Evolutionary conservation across 202 grass and related monocot genomes (phyloP).

Genomic region (Brachypodium distachyon): DNA sequence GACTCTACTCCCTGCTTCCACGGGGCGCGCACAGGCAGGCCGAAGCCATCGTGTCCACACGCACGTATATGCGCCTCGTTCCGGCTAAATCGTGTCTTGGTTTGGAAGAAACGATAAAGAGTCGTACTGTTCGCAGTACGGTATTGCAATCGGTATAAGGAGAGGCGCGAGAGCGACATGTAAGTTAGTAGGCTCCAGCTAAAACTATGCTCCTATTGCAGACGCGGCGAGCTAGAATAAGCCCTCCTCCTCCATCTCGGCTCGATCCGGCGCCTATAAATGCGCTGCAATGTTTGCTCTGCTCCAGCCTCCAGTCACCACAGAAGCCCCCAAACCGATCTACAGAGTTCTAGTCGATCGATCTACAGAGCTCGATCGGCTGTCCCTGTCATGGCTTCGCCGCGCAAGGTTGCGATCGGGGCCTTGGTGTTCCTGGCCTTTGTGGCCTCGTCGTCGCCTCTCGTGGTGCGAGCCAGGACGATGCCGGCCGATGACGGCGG

Average conservation of each 20-base stretch:
- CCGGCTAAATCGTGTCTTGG: not conserved
- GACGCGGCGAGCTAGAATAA: too few species aligned
- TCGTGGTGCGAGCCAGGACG: conserved; percentile 18
- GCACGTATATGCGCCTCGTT: not conserved
- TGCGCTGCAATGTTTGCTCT: not conserved
- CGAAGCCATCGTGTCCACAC: not conserved
- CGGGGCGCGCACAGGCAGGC: conserved; percentile 13
- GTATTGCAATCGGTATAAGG: not conserved
- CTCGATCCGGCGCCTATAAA: conserved; percentile 12
- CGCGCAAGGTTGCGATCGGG: not conserved
- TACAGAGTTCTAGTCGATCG: not conserved
- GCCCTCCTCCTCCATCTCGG: too few species aligned
- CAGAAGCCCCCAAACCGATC: not conserved
- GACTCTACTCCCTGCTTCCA: not conserved
- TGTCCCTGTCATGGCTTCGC: conserved; percentile 17
- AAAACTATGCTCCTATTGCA: too few species aligned
- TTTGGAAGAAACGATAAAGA: not conserved
- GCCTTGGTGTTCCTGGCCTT: not conserved
- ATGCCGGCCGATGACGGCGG: not conserved
- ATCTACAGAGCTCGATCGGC: not conserved
- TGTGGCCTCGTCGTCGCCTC: not conserved
- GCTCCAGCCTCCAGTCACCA: too few species aligned
- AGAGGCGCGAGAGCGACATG: not conserved
- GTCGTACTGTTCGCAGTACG: not conserved
- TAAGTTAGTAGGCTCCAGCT: too few species aligned